Percentiles rank a stretch among this genome's conserved stretches.
These are phyloP conservation scores for Cladosporium sphaerospermum DNA, from an alignment of 2,329 filamentous ascomycete species.

Conservation along the genomic window DNA sequence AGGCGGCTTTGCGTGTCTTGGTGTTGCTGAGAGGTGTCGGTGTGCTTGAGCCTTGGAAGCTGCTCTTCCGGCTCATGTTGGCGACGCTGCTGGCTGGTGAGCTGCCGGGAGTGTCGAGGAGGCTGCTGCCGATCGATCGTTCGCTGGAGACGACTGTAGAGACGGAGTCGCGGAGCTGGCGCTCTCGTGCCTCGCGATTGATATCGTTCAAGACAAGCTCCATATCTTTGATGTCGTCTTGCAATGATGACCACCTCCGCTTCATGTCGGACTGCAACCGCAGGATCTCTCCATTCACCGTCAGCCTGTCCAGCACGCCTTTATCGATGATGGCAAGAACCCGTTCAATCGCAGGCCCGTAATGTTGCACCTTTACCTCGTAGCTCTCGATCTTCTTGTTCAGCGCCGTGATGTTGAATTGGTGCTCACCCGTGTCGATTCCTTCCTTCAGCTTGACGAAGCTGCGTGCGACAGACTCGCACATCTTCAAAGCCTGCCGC, in stretches of 20 bases:
- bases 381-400: constrained; percentile 86
- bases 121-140: constrained; percentile 62
- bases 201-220: constrained; percentile 70
- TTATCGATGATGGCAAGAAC: constrained; percentile 90
- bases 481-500: constrained; percentile 91
- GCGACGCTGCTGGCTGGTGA: constrained; percentile 63
- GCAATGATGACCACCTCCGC: constrained; percentile 70
- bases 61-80: constrained; percentile 45
- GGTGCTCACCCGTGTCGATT: constrained; percentile 66
- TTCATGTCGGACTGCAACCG: constrained; percentile 80
- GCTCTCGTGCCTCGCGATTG: constrained; percentile 48
- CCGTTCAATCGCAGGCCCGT: constrained; percentile 85
- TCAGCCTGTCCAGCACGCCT: constrained; percentile 90
- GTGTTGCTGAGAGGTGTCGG: constrained; percentile 30
- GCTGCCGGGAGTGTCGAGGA: constrained; percentile 53
- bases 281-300: constrained; percentile 91
- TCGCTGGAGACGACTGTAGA: constrained; percentile 87
- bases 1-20: constrained; percentile 16
- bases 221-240: constrained; percentile 69
- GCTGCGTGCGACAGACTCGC: constrained; percentile 86
- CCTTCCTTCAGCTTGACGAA: constrained; percentile 74
- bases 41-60: constrained; percentile 40
- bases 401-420: constrained; percentile 64
- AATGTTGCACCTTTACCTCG: constrained; percentile 90
- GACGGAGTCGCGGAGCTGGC: constrained; percentile 83